phyloP scores from a whole-genome alignment of 371 early-diverging fungal genomes.

The Coelomomyces lativittatus region DNA sequence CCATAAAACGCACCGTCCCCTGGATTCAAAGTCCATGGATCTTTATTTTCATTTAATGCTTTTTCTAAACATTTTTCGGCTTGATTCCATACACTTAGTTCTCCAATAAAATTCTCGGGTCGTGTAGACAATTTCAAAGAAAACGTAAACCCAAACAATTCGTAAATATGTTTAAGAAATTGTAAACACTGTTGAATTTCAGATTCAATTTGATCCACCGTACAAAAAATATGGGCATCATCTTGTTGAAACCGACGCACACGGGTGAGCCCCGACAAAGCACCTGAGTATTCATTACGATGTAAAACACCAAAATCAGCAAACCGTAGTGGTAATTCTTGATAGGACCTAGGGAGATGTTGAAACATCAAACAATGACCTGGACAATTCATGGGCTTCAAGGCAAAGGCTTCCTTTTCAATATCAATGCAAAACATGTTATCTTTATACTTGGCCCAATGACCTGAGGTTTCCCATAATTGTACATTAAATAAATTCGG shows the following conservation, averaged over 20 bases:
- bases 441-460: constrained; percentile 96
- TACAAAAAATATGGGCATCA: constrained; percentile 93
- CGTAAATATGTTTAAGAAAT: constrained; percentile 67
- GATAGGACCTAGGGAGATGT: constrained; percentile 60
- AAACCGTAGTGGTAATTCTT: constrained; percentile 74
- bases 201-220: constrained; percentile 47
- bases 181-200: constrained; percentile 66
- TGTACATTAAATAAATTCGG: constrained; percentile 91
- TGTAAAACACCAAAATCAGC: constrained; percentile 93
- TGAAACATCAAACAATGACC: constrained; percentile 87
- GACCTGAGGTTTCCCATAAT: constrained; percentile 96
- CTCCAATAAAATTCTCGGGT: constrained; percentile 40
- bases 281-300: constrained; percentile 81
- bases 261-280: constrained; percentile 79
- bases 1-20: constrained; percentile 99
- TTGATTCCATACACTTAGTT: constrained; percentile 69
- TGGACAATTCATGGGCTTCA: constrained; percentile 98
- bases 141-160: constrained; percentile 26
- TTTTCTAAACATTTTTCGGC: constrained; percentile 71
- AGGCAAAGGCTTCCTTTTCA: constrained; percentile 51
- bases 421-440: constrained; percentile 95
- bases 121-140: constrained; percentile 44
- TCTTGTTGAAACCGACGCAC: constrained; percentile 93
- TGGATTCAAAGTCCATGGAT: constrained; percentile 75
- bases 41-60: constrained; percentile 58